Evolutionary conservation across 768 basidiomycete genomes (phyloP).

Genomic region (Lactarius deliciosus): DNA sequence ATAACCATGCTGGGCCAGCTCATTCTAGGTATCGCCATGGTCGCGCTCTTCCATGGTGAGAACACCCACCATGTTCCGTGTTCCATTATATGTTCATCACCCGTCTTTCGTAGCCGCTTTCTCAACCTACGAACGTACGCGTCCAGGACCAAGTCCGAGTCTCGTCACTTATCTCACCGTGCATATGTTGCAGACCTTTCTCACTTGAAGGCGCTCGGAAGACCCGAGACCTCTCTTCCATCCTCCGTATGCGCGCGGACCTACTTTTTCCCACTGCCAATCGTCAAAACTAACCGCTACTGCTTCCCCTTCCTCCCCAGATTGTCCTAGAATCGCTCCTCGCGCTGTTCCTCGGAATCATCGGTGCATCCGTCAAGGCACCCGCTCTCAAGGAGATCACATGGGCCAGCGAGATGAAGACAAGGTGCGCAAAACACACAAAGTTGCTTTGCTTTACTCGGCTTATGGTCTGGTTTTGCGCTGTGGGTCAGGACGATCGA

Average conservation of each 20-base stretch:
- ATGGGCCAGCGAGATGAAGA: constrained; percentile 89
- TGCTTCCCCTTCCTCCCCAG: constrained; percentile 39
- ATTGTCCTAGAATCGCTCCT: constrained; percentile 64
- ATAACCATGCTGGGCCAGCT: constrained; percentile 18
- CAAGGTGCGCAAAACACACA: constrained; percentile 51
- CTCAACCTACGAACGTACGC: constrained; percentile 78
- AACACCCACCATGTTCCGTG: neutral
- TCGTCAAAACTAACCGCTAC: neutral
- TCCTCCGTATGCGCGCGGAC: constrained; percentile 48
- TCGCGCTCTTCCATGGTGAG: constrained; percentile 28
- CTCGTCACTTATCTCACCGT: neutral
- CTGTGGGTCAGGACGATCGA: constrained; percentile 23
- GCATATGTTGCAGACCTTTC: constrained; percentile 57
- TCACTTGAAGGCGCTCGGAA: constrained; percentile 70
- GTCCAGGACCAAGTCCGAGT: neutral
- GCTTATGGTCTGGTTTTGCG: neutral
- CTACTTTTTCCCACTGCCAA: neutral
- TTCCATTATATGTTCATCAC: neutral
- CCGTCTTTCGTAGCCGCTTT: constrained; percentile 56
- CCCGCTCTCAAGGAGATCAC: constrained; percentile 76
- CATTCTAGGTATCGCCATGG: constrained; percentile 18
- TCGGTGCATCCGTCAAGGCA: constrained; percentile 71
- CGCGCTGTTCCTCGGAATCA: constrained; percentile 62
- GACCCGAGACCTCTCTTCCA: constrained; percentile 67
- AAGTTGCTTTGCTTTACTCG: neutral